phyloP scores from a whole-genome alignment of 257 asterid genomes.

The Solanum acaule region DNA sequence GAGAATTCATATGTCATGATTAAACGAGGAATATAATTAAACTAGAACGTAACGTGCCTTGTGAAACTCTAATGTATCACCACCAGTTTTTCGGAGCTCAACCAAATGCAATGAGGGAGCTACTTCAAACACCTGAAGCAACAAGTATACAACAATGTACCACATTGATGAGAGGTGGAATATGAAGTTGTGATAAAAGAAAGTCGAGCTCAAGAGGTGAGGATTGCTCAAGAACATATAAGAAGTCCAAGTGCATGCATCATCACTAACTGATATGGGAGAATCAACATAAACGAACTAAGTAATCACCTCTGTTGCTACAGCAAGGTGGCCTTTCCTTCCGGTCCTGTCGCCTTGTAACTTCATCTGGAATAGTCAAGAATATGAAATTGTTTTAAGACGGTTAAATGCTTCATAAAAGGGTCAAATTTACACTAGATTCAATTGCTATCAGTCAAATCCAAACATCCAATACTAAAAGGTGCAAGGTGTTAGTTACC shows the following conservation, averaged over 20 bases:
- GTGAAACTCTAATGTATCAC: conserved; percentile 81
- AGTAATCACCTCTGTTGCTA: conserved; percentile 66
- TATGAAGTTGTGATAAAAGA: background rate
- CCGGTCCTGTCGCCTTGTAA: conserved; percentile 70
- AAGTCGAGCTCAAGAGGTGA: background rate
- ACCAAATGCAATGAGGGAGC: conserved; percentile 82
- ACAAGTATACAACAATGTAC: background rate
- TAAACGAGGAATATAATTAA: background rate
- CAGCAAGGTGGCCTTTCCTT: conserved; percentile 76
- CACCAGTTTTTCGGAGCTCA: conserved; percentile 74
- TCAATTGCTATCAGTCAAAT: background rate
- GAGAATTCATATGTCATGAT: background rate
- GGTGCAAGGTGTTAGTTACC: conserved; percentile 28
- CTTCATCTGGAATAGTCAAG: conserved; percentile 44
- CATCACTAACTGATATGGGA: background rate
- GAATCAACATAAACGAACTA: background rate
- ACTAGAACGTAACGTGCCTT: conserved; percentile 43
- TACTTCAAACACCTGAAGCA: conserved; percentile 66
- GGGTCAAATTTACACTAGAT: background rate
- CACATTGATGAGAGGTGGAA: background rate
- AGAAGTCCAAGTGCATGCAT: background rate
- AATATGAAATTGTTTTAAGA: background rate
- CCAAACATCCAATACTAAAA: background rate
- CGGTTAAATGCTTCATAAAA: too few relatives aligned
- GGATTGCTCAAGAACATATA: background rate